These are phyloP conservation scores for Alternaria ethzedia DNA, from an alignment of 2,329 filamentous ascomycete species.

Conservation along the genomic window DNA sequence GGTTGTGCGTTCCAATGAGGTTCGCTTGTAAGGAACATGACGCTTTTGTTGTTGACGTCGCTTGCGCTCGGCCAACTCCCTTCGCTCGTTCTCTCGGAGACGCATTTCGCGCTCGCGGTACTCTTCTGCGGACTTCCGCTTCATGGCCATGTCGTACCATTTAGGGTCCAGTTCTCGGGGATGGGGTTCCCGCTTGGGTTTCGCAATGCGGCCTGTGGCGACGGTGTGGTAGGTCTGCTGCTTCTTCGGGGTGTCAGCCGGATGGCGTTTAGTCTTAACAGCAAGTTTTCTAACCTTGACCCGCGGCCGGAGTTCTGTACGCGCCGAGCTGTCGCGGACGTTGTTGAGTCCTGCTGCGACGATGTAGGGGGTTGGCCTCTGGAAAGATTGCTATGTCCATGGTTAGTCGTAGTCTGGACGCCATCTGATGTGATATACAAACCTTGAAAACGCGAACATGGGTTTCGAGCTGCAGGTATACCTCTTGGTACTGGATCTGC, in stretches of 20 bases:
- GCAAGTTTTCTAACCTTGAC: neutral
- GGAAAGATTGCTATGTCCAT: neutral
- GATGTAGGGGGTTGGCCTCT: neutral
- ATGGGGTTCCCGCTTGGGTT: neutral
- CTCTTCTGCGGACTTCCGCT: neutral
- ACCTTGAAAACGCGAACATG: neutral
- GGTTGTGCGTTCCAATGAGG: neutral
- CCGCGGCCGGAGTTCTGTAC: neutral
- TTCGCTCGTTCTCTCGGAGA: neutral
- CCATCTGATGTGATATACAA: neutral
- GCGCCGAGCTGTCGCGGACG: neutral
- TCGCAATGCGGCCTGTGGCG: neutral
- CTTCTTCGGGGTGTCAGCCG: neutral
- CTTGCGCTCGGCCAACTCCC: neutral
- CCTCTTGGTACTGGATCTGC: neutral
- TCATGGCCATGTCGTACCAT: neutral
- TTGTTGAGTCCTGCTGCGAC: neutral
- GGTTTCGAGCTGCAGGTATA: neutral
- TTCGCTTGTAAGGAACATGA: neutral
- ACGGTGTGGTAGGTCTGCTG: neutral
- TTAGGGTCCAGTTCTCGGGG: neutral
- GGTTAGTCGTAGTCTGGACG: neutral
- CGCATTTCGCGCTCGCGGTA: neutral
- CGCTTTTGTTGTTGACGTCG: neutral
- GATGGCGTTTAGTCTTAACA: neutral